Conservation (phyloP, 345 rosid species). For the Dipteronia dyeriana region DNA sequence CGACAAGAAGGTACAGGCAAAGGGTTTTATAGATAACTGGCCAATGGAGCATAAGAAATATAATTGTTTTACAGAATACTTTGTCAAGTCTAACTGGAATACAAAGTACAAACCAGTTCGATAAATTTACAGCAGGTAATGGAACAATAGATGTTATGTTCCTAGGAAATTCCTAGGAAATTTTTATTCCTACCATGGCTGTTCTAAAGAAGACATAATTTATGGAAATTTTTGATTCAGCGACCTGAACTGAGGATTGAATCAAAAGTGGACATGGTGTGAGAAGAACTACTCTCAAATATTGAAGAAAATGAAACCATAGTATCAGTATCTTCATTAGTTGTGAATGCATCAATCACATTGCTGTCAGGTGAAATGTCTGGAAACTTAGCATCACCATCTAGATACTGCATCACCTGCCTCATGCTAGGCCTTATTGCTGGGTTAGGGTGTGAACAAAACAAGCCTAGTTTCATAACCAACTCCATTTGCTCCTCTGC, state of each 20-base stretch:
- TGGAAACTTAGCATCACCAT: slow-evolving; percentile 24
- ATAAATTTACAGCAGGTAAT: no score
- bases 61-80: no score
- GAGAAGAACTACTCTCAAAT: slow-evolving; percentile 8
- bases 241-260: slow-evolving; percentile 29
- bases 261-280: slow-evolving; percentile 25
- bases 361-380: slow-evolving; percentile 10
- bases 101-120: no score
- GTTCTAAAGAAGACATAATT: no score
- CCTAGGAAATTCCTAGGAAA: no score
- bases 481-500: slow-evolving; percentile 32
- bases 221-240: slow-evolving; percentile 3
- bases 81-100: no score
- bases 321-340: slow-evolving; percentile 1
- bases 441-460: slow-evolving; percentile 28
- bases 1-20: no score
- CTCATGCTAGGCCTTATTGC: slow-evolving; percentile 27
- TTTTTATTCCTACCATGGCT: no score
- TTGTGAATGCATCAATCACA: not conserved
- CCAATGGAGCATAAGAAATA: no score
- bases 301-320: not conserved
- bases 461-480: slow-evolving; percentile 36
- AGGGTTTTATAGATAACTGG: no score
- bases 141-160: no score
- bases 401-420: slow-evolving; percentile 36